Evolutionary conservation across 2,329 filamentous ascomycete genomes (phyloP), one percentile per base, ranked within the genome.

Genomic region (Daldinia eschscholtzii): DNA sequence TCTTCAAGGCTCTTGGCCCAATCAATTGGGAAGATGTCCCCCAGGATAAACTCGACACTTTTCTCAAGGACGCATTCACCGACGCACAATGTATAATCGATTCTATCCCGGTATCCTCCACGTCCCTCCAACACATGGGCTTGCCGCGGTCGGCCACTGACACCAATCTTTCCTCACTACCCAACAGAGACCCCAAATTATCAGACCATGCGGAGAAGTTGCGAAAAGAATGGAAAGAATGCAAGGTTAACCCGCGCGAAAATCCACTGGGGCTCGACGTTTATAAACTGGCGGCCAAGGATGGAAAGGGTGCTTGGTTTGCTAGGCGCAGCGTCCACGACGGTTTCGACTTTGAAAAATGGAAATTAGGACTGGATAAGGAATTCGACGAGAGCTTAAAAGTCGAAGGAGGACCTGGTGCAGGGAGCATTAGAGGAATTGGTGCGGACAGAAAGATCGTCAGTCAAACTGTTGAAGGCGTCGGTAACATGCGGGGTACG

Each of bases 281-380:
- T 26, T 97, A 92, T 82, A 97, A 97, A 79, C 85, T 96, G 67
- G 82, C 86, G 0, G 88, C 91, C 2, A 91, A 92, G 74, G 95
- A 98, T 79, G 90, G 93, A 41, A 91, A 91, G 71, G 95, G 94
- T 1, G 86, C 92, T 6, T 98, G 95, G 95, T 98, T 98, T 80
- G 93, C 93, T 26, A 84, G 95, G 62, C 85, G 92, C 56, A 97
- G 93, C 77, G 85, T 97, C 20, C 94, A 98, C 76, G 89, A 92
- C 73, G 92, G 91, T 0, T 79, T 97, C 20, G 85, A 89, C 0
- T 97, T 97, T 78, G 86, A 88, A 20, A 90, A 88, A 77, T 97
- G 93, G 90, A 92, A 90, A 82, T 84, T 85, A 57, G 93, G 91
- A 2, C 86, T 98, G 76, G 86, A 92, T 77, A 84, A 85, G 23